These are phyloP conservation scores for Globisporangium cederbergense DNA, from an alignment of 352 stramenopile species.

Conservation along the genomic window DNA sequence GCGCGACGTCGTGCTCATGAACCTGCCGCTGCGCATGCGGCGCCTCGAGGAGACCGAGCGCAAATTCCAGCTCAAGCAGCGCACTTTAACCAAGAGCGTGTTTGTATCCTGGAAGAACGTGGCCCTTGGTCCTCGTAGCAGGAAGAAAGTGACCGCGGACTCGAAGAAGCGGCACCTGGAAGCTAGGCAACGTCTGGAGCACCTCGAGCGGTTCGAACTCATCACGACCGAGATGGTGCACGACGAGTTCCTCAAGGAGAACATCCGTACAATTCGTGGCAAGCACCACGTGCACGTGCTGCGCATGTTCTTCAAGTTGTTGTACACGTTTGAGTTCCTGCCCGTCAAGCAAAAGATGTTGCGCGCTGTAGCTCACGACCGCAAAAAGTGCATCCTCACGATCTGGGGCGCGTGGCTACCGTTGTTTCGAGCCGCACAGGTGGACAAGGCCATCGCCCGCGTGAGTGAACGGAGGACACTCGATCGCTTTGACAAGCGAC, in stretches of 20 bases:
- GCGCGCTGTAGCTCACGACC: constrained; percentile 32
- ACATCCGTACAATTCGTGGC: constrained; percentile 53
- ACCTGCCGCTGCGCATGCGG: constrained; percentile 47
- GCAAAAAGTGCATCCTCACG: constrained; percentile 30
- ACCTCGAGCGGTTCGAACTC: constrained; percentile 57
- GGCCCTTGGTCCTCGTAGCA: constrained; percentile 53
- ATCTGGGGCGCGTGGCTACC: constrained; percentile 36
- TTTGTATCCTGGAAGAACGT: constrained; percentile 50
- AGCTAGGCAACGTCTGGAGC: constrained; percentile 51
- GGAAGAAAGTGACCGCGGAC: constrained; percentile 45
- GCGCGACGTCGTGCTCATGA: constrained; percentile 67
- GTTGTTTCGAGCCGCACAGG: constrained; percentile 46
- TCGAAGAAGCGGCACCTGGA: constrained; percentile 42
- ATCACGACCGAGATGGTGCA: constrained; percentile 78
- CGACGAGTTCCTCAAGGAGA: constrained; percentile 76
- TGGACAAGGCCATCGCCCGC: constrained; percentile 52
- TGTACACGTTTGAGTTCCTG: constrained; percentile 35
- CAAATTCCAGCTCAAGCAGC: constrained; percentile 46
- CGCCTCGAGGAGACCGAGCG: constrained; percentile 52
- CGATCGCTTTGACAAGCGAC: constrained; percentile 59
- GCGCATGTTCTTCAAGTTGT: constrained; percentile 51
- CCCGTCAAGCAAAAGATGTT: constrained; percentile 42
- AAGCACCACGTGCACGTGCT: constrained; percentile 28
- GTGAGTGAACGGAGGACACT: constrained; percentile 53
- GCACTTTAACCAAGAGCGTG: constrained; percentile 30